Conservation (phyloP, 352 stramenopile genomes). For the Phytophthora cryptogea region DNA sequence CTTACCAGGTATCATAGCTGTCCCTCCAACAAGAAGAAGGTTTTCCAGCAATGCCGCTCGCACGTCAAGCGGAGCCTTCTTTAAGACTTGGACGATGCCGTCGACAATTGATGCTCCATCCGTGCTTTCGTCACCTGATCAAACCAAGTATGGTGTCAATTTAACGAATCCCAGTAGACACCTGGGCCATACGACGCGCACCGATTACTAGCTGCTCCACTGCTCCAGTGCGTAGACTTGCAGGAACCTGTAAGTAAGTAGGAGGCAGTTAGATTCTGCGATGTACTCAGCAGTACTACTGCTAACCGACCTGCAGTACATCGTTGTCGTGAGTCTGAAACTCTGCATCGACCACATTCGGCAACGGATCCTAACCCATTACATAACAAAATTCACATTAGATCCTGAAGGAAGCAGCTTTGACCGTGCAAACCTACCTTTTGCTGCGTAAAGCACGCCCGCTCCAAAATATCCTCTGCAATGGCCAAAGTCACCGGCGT, state of each 20-base stretch:
- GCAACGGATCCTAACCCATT: slow-evolving; percentile 37
- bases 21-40: slow-evolving; percentile 74
- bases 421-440: slow-evolving; percentile 21
- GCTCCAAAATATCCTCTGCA: slow-evolving; percentile 71
- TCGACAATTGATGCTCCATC: slow-evolving; percentile 60
- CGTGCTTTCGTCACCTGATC: slow-evolving; percentile 35
- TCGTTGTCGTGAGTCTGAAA: slow-evolving; percentile 48
- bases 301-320: slow-evolving; percentile 38
- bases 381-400: not conserved
- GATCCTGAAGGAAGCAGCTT: not conserved
- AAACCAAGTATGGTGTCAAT: not conserved
- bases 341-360: slow-evolving; percentile 44
- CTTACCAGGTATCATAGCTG: slow-evolving; percentile 77
- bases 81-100: slow-evolving; percentile 55
- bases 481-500: slow-evolving; percentile 24
- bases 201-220: slow-evolving; percentile 58
- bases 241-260: slow-evolving; percentile 41
- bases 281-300: not conserved
- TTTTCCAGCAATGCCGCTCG: slow-evolving; percentile 70
- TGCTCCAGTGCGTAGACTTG: slow-evolving; percentile 36
- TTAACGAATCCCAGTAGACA: not conserved
- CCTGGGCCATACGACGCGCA: slow-evolving; percentile 8
- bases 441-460: slow-evolving; percentile 76
- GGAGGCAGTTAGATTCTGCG: not conserved
- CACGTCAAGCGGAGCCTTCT: slow-evolving; percentile 69